Conservation (phyloP, 352 stramenopile genomes). For the Thalassiosira pacifica region DNA sequence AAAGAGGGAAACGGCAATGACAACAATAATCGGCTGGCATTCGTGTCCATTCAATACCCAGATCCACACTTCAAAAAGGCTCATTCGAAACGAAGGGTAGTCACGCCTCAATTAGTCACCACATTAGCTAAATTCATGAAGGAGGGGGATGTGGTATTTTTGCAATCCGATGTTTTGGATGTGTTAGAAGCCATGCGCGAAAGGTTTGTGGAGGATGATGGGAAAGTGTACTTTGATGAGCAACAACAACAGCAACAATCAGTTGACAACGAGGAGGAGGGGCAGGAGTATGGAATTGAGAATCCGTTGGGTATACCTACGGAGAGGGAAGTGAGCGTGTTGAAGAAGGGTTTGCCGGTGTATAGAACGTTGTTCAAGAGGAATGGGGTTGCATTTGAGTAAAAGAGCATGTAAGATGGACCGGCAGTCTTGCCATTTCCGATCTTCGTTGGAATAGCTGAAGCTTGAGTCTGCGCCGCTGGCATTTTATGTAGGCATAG, state of each 20-base stretch:
- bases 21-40: constrained; percentile 36
- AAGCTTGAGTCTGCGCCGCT: too few species aligned
- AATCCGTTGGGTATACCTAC: constrained; percentile 83
- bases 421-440: too few species aligned
- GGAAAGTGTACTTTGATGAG: constrained; percentile 69
- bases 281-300: constrained; percentile 67
- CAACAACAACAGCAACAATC: constrained; percentile 29
- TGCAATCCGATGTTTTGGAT: constrained; percentile 83
- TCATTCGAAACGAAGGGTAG: constrained; percentile 83
- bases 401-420: too few species aligned
- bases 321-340: constrained; percentile 83
- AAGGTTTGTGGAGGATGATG: constrained; percentile 71
- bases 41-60: constrained; percentile 86
- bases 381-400: constrained; percentile 54
- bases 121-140: constrained; percentile 79
- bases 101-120: constrained; percentile 72
- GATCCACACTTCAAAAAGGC: constrained; percentile 86
- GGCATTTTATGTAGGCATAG: too few species aligned
- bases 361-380: constrained; percentile 78
- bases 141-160: constrained; percentile 68
- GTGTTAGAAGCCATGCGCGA: constrained; percentile 82
- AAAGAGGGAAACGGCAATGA: constrained; percentile 17
- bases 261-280: constrained; percentile 33
- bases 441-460: too few species aligned
- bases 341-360: constrained; percentile 79